phyloP scores from a whole-genome alignment of 2,329 filamentous ascomycete species.

The Aspergillus hiratsukae region DNA sequence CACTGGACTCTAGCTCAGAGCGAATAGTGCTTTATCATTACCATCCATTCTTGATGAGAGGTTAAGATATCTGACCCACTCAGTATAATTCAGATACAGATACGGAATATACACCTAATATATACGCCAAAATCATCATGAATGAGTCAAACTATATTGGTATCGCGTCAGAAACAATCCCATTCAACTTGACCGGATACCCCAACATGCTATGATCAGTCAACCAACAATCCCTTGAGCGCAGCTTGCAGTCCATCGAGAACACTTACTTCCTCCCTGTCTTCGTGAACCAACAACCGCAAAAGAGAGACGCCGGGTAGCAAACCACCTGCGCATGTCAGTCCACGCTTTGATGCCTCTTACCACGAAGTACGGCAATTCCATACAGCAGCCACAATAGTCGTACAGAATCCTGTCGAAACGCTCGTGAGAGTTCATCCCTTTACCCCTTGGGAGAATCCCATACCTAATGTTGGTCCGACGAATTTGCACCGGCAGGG shows the following conservation, averaged over 20 bases:
- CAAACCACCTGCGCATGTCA: conserved; percentile 43
- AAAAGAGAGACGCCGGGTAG: conserved; percentile 53
- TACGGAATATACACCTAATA: neutral
- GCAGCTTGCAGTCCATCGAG: neutral
- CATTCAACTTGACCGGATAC: conserved; percentile 50
- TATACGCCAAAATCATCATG: neutral
- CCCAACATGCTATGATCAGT: conserved; percentile 44
- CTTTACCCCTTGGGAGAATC: neutral
- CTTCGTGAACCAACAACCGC: conserved; percentile 54
- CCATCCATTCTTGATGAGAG: neutral
- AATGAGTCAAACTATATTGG: conserved; percentile 17
- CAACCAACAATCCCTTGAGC: conserved; percentile 10
- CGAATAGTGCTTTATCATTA: neutral
- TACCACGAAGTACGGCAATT: conserved; percentile 15
- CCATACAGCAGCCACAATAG: conserved; percentile 48
- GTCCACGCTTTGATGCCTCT: too few relatives aligned
- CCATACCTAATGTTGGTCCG: conserved; percentile 49
- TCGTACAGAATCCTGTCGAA: conserved; percentile 40
- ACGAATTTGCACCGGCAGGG: conserved; percentile 56
- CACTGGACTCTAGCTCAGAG: too few relatives aligned
- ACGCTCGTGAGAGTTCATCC: neutral
- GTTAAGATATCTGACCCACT: neutral
- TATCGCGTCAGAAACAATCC: conserved; percentile 48
- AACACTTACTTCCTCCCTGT: conserved; percentile 49
- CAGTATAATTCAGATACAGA: neutral